Percentiles rank a stretch among this genome's conserved stretches.
Conservation (phyloP, 106 monocot species). For the Dioscorea zingiberensis region DNA sequence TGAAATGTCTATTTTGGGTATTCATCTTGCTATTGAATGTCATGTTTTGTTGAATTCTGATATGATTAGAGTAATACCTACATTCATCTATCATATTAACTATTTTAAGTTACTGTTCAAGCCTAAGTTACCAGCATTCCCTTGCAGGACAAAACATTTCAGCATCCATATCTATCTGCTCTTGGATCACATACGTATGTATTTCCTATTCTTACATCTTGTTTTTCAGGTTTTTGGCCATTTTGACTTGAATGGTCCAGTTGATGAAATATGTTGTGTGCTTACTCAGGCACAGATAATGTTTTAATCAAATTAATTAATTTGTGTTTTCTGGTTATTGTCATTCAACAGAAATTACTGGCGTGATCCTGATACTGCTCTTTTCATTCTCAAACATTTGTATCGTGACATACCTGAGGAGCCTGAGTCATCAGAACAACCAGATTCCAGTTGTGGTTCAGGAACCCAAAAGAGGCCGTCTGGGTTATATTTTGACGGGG, state of each 20-base stretch:
- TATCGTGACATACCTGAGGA: conserved; percentile 90
- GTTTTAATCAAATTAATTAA: no score
- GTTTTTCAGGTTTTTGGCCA: no score
- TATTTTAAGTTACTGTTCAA: no score
- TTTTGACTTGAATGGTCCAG: no score
- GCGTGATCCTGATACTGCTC: conserved; percentile 93
- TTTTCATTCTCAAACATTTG: conserved; percentile 92
- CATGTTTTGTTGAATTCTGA: no score
- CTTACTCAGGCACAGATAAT: no score
- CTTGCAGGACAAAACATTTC: conserved; percentile 93
- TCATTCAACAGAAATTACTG: conserved; percentile 75
- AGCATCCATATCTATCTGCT: conserved; percentile 79
- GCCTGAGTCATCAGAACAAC: conserved; percentile 17
- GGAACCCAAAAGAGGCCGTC: conserved; percentile 12
- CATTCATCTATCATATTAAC: no score
- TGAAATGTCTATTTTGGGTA: no score
- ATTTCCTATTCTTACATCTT: not conserved
- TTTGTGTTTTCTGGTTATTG: no score
- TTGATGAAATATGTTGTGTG: no score
- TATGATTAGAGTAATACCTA: no score
- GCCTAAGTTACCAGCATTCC: not conserved
- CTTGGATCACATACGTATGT: conserved; percentile 91
- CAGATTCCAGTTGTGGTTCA: conserved; percentile 1
- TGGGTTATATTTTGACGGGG: conserved; percentile 54
- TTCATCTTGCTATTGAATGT: no score